Percentiles rank a stretch among this genome's conserved stretches.
These are phyloP conservation scores for Fomitopsis betulina DNA, from an alignment of 1,284 basidiomycete genomes.

Conservation along the genomic window DNA sequence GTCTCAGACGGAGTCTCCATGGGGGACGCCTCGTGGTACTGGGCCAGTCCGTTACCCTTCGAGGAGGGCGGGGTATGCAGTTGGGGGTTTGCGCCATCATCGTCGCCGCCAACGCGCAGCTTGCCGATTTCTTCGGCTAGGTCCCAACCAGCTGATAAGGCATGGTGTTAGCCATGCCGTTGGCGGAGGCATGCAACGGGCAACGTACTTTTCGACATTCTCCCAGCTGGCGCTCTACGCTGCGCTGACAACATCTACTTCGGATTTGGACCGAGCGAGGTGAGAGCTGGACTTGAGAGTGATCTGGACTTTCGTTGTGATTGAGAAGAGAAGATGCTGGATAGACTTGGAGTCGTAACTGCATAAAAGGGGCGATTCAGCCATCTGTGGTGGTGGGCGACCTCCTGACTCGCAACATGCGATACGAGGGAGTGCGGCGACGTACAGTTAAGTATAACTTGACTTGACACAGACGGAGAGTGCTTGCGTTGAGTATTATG, in stretches of 20 bases:
- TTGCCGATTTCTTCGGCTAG: slow-evolving; percentile 68
- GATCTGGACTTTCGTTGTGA: slow-evolving; percentile 20
- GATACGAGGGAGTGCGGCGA: slow-evolving; percentile 27
- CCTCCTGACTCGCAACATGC: slow-evolving; percentile 1
- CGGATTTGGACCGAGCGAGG: slow-evolving; percentile 10
- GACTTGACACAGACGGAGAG: slow-evolving; percentile 37
- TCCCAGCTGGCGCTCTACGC: slow-evolving; percentile 22
- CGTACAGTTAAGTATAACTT: slow-evolving; percentile 58
- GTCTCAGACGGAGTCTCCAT: slow-evolving; percentile 66
- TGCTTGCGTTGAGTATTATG: slow-evolving; percentile 37
- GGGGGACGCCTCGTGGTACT: slow-evolving; percentile 61
- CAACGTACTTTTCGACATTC: slow-evolving; percentile 23
- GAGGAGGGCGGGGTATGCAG: slow-evolving; percentile 64
- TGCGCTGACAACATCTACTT: slow-evolving; percentile 23
- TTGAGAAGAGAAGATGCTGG: slow-evolving; percentile 33
- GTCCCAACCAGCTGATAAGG: slow-evolving; percentile 56
- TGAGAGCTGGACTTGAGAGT: slow-evolving; percentile 33
- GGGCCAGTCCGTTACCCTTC: slow-evolving; percentile 47
- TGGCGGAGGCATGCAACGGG: no score
- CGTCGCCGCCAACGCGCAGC: slow-evolving; percentile 58
- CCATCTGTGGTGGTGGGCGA: slow-evolving; percentile 28
- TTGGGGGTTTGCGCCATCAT: slow-evolving; percentile 44
- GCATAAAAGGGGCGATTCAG: slow-evolving; percentile 44
- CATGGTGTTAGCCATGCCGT: slow-evolving; percentile 22
- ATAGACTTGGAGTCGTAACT: slow-evolving; percentile 43